Percentiles rank a stretch among this genome's conserved stretches.
Conservation (phyloP, 2,329 filamentous ascomycete genomes). For the Alternaria arborescens region DNA sequence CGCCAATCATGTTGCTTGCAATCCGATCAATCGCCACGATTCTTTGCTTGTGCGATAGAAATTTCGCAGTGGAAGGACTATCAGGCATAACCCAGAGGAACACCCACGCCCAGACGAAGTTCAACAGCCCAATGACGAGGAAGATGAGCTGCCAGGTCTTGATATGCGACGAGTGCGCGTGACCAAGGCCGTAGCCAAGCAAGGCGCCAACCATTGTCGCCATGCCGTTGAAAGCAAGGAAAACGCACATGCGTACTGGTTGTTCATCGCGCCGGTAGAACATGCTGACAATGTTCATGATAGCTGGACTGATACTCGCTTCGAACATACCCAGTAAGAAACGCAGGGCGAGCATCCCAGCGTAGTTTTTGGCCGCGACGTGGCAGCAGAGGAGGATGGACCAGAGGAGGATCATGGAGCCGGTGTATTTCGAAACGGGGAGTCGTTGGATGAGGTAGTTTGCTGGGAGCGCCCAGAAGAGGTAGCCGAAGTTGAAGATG, state of each 20-base stretch:
- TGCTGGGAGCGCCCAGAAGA: conserved; percentile 53
- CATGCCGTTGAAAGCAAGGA: conserved; percentile 52
- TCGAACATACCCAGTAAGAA: conserved; percentile 52
- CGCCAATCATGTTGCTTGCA: conserved; percentile 53
- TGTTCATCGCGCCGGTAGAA: conserved; percentile 49
- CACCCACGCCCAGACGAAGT: conserved; percentile 48
- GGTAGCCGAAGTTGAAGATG: conserved; percentile 57
- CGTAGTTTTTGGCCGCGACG: conserved; percentile 50
- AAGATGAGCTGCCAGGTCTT: conserved; percentile 51
- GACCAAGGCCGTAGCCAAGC: conserved; percentile 48
- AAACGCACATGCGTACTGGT: conserved; percentile 57
- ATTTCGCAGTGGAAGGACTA: conserved; percentile 46
- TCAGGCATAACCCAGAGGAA: conserved; percentile 52
- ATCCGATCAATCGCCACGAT: conserved; percentile 54
- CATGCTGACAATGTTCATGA: conserved; percentile 52
- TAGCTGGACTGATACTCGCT: conserved; percentile 45
- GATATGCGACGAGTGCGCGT: conserved; percentile 36
- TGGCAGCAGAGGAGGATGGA: conserved; percentile 56
- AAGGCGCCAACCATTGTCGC: conserved; percentile 50
- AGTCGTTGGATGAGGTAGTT: conserved; percentile 51
- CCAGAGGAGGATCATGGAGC: conserved; percentile 54
- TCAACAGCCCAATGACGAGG: conserved; percentile 48
- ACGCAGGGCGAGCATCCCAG: conserved; percentile 45
- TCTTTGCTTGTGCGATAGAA: conserved; percentile 51
- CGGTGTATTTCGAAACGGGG: conserved; percentile 50